Percentiles rank a stretch among this genome's conserved stretches.
phyloP scores from a whole-genome alignment of 176 grass and related monocot genomes.

The Rhipidocladum racemiflorum region DNA sequence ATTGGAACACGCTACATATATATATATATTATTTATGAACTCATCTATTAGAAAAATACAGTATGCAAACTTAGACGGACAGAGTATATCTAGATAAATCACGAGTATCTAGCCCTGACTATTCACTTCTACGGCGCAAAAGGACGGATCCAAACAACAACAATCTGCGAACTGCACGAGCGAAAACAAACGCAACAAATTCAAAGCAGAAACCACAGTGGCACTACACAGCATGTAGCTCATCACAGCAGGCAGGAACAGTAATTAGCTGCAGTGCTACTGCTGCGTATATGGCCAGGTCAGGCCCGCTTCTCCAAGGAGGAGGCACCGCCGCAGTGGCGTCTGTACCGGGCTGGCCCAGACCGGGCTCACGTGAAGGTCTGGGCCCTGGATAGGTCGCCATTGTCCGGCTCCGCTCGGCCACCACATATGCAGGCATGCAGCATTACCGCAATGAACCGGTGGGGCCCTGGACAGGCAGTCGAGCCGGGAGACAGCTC shows the following conservation, averaged over 20 bases:
- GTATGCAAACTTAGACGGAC: no score
- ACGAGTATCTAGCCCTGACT: background rate
- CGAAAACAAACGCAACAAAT: background rate
- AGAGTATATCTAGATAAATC: background rate
- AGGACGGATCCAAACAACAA: background rate
- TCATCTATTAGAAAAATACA: no score
- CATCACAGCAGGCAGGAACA: slow-evolving; percentile 17
- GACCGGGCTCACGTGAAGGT: background rate
- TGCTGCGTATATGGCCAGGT: background rate
- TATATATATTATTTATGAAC: no score
- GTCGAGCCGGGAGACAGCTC: no score
- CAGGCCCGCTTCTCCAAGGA: background rate
- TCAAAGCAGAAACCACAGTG: background rate
- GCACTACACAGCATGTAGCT: background rate
- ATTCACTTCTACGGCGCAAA: background rate
- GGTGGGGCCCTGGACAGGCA: background rate
- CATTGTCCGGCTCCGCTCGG: background rate
- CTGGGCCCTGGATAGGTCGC: background rate
- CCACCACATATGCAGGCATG: background rate
- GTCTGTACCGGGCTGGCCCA: background rate
- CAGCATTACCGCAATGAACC: background rate
- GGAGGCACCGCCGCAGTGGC: background rate
- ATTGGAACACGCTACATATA: no score
- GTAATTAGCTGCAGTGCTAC: no score
- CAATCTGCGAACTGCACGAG: background rate